Evolutionary conservation across 1,284 basidiomycete species (phyloP), one percentile per base, ranked within the genome.

Genomic region (Cystobasidiaceae sp.): DNA sequence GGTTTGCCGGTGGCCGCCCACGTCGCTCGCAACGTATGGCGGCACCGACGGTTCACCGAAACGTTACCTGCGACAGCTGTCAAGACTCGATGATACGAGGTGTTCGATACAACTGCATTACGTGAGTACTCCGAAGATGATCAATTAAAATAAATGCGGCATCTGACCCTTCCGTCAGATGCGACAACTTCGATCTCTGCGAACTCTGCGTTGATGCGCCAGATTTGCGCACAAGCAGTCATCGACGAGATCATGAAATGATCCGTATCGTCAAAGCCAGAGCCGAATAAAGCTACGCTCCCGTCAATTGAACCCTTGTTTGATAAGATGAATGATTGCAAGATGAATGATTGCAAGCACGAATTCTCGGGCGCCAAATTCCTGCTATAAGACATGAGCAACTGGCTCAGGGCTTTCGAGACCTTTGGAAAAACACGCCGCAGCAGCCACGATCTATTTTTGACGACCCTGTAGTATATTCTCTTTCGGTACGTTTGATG

Each of bases 401-500:
- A n/a, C n/a, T n/a, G n/a, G n/a, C n/a, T n/a, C n/a, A n/a, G n/a
- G n/a, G n/a, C n/a, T n/a, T n/a, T n/a, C n/a, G n/a, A n/a, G n/a
- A n/a, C n/a, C n/a, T n/a, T n/a, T n/a, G n/a, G n/a, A n/a, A n/a
- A n/a, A n/a, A n/a, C n/a, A n/a, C n/a, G n/a, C n/a, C n/a, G 37
- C 37, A n/a, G n/a, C n/a, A 11, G 37, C 11, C n/a, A n/a, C n/a
- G 37, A 39, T 11, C 37, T 11, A 39, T n/a, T 39, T 11, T 39
- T 44, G 41, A 13, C 54, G 37, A 2, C 54, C 54, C 13, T 37
- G 39, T 9, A 56, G 25, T 2, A 56, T 44, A 21, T 56, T 15
- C 2, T 56, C 54, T 6, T 41, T 44, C 13, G 77, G 76, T 2
- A 78, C 72, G 52, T 76, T 55, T 9, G 77, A n/a, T n/a, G n/a